A percentile compares a stretch with the other conserved stretches of the same genome.
Conservation (phyloP, 331 rosid genomes). For the Malus hybrid region DNA sequence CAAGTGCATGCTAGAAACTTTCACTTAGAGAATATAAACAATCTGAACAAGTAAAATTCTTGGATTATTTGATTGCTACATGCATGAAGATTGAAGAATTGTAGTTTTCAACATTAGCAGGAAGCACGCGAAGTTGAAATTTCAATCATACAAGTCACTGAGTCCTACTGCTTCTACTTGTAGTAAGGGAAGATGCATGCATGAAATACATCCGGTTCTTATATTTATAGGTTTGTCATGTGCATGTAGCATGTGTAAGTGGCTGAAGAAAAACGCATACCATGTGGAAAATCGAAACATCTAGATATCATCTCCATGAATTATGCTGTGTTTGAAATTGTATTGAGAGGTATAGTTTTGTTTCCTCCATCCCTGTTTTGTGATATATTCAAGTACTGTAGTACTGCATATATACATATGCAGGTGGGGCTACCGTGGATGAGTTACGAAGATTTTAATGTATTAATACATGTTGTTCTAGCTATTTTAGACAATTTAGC, state of each 20-base stretch:
- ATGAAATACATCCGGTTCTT: not conserved
- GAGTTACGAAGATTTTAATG: not conserved
- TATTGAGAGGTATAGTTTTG: not conserved
- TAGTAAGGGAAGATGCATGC: not conserved
- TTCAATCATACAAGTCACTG: not conserved
- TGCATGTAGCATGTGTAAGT: not conserved
- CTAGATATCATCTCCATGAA: not conserved
- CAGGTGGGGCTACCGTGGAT: not conserved
- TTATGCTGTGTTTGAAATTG: not conserved
- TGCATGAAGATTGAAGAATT: not conserved
- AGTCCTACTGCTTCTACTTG: not conserved
- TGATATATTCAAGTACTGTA: too few species aligned
- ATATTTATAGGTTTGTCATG: not conserved
- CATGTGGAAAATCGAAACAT: not conserved
- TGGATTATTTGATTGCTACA: not conserved
- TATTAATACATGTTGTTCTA: not conserved
- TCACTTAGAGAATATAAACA: not conserved
- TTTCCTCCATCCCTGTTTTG: not conserved
- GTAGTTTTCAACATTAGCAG: not conserved
- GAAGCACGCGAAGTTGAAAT: not conserved
- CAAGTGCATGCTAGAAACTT: too few species aligned
- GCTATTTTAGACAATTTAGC: not conserved
- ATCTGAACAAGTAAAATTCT: not conserved
- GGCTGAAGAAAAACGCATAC: not conserved
- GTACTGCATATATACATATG: not conserved